Conservation (phyloP, 1,284 basidiomycete genomes). For the Puccinia hordei region DNA sequence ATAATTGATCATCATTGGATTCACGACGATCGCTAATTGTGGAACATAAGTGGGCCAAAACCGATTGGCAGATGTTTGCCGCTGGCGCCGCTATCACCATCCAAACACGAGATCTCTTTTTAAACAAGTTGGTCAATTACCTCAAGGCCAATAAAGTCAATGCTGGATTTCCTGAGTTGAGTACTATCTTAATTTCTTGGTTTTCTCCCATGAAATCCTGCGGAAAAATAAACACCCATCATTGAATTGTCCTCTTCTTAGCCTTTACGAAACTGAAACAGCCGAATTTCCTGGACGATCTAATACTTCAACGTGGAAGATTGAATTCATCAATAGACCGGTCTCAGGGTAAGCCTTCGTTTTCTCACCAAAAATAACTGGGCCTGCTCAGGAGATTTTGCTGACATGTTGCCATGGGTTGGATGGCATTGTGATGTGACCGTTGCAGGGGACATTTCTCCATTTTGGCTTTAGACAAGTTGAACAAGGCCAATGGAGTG, state of each 20-base stretch:
- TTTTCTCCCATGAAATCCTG: too few relatives aligned
- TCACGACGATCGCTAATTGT: not conserved
- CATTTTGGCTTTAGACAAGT: slow-evolving; percentile 58
- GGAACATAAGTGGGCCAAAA: slow-evolving; percentile 47
- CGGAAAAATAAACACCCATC: too few relatives aligned
- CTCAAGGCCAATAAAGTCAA: slow-evolving; percentile 57
- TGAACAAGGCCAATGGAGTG: slow-evolving; percentile 58
- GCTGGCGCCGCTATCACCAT: slow-evolving; percentile 55
- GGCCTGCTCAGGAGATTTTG: not conserved
- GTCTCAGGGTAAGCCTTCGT: slow-evolving; percentile 55
- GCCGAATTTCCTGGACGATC: slow-evolving; percentile 53
- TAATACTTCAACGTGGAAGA: slow-evolving; percentile 54
- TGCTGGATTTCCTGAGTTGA: slow-evolving; percentile 59
- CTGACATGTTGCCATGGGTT: not conserved
- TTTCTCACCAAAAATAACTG: not conserved
- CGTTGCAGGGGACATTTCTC: slow-evolving; percentile 57
- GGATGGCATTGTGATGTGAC: not conserved
- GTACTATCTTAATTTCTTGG: slow-evolving; percentile 31
- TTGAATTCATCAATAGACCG: slow-evolving; percentile 59
- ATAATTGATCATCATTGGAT: slow-evolving; percentile 13
- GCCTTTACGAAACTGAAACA: slow-evolving; percentile 54
- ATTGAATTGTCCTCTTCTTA: slow-evolving; percentile 5
- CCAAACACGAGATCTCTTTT: slow-evolving; percentile 56
- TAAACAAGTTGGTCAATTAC: slow-evolving; percentile 57
- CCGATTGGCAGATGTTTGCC: slow-evolving; percentile 60